These are phyloP conservation scores for Wickerhamiella occidentalis DNA, from an alignment of 805 yeast species.

Conservation along the genomic window DNA sequence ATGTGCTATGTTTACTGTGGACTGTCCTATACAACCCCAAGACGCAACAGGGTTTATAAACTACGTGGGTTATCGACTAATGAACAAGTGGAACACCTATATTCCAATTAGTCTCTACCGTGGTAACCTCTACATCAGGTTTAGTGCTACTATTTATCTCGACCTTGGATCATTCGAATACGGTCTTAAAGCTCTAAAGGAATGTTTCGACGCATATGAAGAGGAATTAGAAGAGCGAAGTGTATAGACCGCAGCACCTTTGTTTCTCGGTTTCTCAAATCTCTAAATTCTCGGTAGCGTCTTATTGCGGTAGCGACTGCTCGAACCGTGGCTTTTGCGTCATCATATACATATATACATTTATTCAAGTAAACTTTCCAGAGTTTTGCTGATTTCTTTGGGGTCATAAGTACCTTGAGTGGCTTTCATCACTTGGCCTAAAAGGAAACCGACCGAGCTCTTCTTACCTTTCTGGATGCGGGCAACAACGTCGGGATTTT, in stretches of 20 bases:
- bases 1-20: slow-evolving; percentile 36
- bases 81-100: slow-evolving; percentile 33
- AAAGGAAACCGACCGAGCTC: slow-evolving; percentile 58
- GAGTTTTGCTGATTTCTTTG: slow-evolving; percentile 25
- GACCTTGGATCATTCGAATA: slow-evolving; percentile 42
- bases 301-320: no score
- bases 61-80: slow-evolving; percentile 20
- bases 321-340: no score
- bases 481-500: slow-evolving; percentile 43
- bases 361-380: neutral
- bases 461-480: slow-evolving; percentile 48
- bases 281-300: no score
- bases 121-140: slow-evolving; percentile 35
- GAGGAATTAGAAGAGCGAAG: slow-evolving; percentile 18
- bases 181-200: slow-evolving; percentile 34
- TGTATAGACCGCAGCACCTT: no score
- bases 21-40: slow-evolving; percentile 28
- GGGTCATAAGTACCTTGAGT: slow-evolving; percentile 46
- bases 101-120: slow-evolving; percentile 37
- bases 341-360: neutral
- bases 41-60: slow-evolving; percentile 18
- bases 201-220: slow-evolving; percentile 23
- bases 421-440: slow-evolving; percentile 75
- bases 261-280: no score
- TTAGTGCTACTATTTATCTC: slow-evolving; percentile 50